These are phyloP conservation scores for Cystofilobasidium ferigula DNA, from an alignment of 768 basidiomycete species.

Conservation along the genomic window DNA sequence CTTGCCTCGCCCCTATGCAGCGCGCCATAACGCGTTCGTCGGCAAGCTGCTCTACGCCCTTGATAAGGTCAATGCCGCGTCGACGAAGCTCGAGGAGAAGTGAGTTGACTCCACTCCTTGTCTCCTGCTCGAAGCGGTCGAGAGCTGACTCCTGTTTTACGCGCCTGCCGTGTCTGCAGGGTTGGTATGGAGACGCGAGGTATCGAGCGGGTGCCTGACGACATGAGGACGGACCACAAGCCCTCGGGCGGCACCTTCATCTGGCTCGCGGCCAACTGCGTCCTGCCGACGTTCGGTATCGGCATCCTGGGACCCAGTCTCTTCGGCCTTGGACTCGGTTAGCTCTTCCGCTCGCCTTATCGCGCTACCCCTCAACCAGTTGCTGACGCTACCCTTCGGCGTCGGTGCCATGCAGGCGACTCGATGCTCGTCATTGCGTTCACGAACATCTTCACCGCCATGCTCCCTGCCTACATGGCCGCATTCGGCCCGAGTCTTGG, in stretches of 20 bases:
- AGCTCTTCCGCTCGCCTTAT: background rate
- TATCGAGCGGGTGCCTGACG: conserved; percentile 18
- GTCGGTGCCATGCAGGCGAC: background rate
- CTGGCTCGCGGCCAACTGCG: conserved; percentile 21
- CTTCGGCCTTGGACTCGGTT: conserved; percentile 21
- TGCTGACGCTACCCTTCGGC: background rate
- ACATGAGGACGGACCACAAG: conserved; percentile 10
- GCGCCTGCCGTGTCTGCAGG: background rate
- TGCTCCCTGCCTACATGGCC: conserved; percentile 23
- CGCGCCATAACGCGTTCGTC: background rate
- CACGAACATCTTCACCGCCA: conserved; percentile 14
- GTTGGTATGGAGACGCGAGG: conserved; percentile 22
- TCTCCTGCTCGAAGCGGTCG: background rate
- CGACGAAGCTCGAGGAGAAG: conserved; percentile 17
- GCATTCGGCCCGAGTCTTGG: conserved; percentile 40
- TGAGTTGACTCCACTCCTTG: background rate
- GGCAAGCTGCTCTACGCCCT: background rate
- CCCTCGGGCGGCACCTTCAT: background rate
- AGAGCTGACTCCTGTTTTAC: background rate
- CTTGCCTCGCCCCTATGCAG: background rate
- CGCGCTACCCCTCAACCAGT: background rate
- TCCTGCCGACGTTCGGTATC: conserved; percentile 24
- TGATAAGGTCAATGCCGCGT: conserved; percentile 6
- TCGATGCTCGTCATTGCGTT: conserved; percentile 18
- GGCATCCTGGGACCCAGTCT: conserved; percentile 16